Base-by-base conservation (phyloP, 805 yeast genomes). In the Yarrowia bubula region DNA sequence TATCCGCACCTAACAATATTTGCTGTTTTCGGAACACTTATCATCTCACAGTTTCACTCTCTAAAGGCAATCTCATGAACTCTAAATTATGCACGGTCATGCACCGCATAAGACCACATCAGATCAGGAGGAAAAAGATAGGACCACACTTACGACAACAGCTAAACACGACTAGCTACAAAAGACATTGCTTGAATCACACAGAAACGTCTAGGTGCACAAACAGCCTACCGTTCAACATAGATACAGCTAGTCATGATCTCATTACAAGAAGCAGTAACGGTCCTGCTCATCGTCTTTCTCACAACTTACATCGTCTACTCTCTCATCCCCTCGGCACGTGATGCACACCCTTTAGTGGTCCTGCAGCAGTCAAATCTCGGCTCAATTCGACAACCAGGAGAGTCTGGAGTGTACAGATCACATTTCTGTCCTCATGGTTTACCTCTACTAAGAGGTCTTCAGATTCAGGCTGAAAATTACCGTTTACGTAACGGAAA, bases 341-440 rank as follows among this genome's bases (percentile, higher is more conserved):
- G 75, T 2, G 81, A 78, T 66, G 72, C 75, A 1, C 77, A 77
- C 57, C 75, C 74, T 8, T 64, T 69, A 42, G 71, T 75, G 47
- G 67, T 78, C 8, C 44, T 66, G 17, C 69, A 84, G 69, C 97
- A 92, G 74, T 82, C 96, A 1, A 80, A 85, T 18, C 75, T 87
- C 38, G 83, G 88, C 1, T 76, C 86, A 6, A 86, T 90, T 1
- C 79, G 96, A n/a, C 78, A 81, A 47, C 78, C 79, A 5, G 79
- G 82, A 58, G 96, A 92, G 73, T 83, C 92, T 14, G 92, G 96
- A 0, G 78, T 89, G 10, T 86, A 89, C 74, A 81, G 95, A 68
- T 87, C 91, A 60, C 84, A 85, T 51, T 85, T 88, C 69, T 84
- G 89, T 37, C 95, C 92, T 22, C 86, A 84, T 72, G 89, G 90